A percentile compares a stretch with the other conserved stretches of the same genome.
Evolutionary conservation across 2,329 filamentous ascomycete species (phyloP).

Genomic region (Monosporascus cannonballus): DNA sequence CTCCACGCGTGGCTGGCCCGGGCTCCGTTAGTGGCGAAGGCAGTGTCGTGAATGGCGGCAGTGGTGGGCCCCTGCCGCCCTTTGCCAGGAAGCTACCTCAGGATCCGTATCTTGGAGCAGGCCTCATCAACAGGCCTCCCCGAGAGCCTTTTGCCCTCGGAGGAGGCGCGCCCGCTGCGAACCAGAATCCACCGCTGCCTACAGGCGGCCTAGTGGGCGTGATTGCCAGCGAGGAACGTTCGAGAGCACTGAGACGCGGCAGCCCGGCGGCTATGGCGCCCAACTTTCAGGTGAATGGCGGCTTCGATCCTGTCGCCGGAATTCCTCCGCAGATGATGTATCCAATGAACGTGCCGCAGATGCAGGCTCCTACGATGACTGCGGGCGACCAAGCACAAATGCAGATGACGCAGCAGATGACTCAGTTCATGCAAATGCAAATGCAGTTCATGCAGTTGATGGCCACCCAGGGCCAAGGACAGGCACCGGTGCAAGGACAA

Average conservation of each 20-base stretch:
- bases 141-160: constrained; percentile 71
- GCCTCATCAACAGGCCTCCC: constrained; percentile 64
- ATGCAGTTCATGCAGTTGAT: constrained; percentile 93
- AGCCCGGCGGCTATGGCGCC: constrained; percentile 54
- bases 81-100: constrained; percentile 78
- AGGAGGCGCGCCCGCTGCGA: constrained; percentile 42
- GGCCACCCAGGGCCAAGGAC: constrained; percentile 35
- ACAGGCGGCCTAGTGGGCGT: constrained; percentile 81
- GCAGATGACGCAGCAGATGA: constrained; percentile 78
- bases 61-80: constrained; percentile 57
- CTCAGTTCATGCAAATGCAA: constrained; percentile 86
- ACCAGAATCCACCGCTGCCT: constrained; percentile 40
- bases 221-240: constrained; percentile 78
- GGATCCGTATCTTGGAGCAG: constrained; percentile 78
- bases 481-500: constrained; percentile 18
- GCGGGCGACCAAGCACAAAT: constrained; percentile 68
- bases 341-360: constrained; percentile 29
- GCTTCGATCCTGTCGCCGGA: constrained; percentile 43
- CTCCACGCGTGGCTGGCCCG: constrained; percentile 42
- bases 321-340: constrained; percentile 48
- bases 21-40: constrained; percentile 53
- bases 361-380: constrained; percentile 36
- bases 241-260: constrained; percentile 69
- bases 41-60: constrained; percentile 24
- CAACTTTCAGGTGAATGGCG: constrained; percentile 25